A percentile compares a stretch with the other conserved stretches of the same genome.
Evolutionary conservation across 2,329 filamentous ascomycete genomes (phyloP).

Genomic region (Ophiostoma quercus): DNA sequence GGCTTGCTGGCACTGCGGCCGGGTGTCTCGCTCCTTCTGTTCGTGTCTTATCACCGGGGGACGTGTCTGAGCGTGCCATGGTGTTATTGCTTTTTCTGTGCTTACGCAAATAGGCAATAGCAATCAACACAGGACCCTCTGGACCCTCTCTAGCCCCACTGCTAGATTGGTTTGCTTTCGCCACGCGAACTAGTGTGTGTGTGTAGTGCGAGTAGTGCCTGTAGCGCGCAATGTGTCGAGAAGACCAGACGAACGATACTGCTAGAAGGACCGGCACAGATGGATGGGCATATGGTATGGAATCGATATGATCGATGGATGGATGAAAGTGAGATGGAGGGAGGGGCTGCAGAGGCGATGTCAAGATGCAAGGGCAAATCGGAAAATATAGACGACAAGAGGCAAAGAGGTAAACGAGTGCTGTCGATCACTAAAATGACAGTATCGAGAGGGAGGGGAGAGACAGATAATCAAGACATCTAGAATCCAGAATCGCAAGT

Average conservation of each 20-base stretch:
- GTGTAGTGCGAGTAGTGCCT: not conserved
- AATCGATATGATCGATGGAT: not conserved
- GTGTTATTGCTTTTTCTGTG: constrained; percentile 9
- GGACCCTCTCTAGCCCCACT: not conserved
- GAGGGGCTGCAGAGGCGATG: not conserved
- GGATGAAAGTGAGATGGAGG: not conserved
- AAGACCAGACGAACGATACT: not conserved
- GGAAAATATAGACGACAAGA: not conserved
- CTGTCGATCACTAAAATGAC: not conserved
- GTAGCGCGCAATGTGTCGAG: not conserved
- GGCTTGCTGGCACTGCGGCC: not conserved
- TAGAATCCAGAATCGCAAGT: not conserved
- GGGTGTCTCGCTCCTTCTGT: not conserved
- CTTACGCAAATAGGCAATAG: constrained; percentile 16
- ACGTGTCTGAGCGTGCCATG: not conserved
- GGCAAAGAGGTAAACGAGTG: constrained; percentile 30
- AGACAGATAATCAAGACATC: not conserved
- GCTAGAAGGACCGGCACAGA: constrained; percentile 12
- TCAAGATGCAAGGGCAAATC: not conserved
- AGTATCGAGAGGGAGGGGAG: constrained; percentile 20
- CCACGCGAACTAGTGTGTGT: constrained; percentile 8
- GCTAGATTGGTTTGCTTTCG: constrained; percentile 5
- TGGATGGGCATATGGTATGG: not conserved
- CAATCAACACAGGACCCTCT: constrained; percentile 6
- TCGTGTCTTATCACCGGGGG: constrained; percentile 7